Conservation (phyloP, 1,139 yeast species). For the Lodderomyces margitis region DNA sequence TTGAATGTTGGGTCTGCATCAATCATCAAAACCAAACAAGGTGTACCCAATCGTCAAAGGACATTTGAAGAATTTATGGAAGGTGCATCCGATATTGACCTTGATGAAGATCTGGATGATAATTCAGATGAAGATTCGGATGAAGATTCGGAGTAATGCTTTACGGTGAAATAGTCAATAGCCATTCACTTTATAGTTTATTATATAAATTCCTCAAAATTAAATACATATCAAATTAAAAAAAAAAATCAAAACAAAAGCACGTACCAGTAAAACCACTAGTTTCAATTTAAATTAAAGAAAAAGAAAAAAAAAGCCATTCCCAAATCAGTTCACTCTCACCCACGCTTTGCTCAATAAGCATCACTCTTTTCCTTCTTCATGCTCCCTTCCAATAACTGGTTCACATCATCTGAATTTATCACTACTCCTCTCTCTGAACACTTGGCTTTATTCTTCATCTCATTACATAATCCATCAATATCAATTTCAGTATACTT, state of each 20-base stretch:
- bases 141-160: background rate
- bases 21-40: background rate
- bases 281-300: background rate
- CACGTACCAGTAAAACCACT: conserved; percentile 2
- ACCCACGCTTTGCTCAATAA: background rate
- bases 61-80: conserved; percentile 1
- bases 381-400: conserved; percentile 47
- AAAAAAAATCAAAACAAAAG: conserved; percentile 4
- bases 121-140: conserved; percentile 2
- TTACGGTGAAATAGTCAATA: too few species aligned
- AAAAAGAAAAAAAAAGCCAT: background rate
- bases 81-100: background rate
- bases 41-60: background rate
- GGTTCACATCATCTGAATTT: conserved; percentile 73
- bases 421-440: conserved; percentile 89
- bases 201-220: background rate
- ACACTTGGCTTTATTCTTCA: conserved; percentile 93
- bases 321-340: background rate
- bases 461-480: conserved; percentile 85
- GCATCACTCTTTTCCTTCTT: conserved; percentile 7
- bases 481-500: conserved; percentile 89
- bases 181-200: too few species aligned
- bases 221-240: conserved; percentile 2
- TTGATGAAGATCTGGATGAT: background rate
- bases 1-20: conserved; percentile 1